A percentile compares a stretch with the other conserved stretches of the same genome.
Evolutionary conservation across 768 basidiomycete genomes (phyloP).

Genomic region (Megacollybia marginata): DNA sequence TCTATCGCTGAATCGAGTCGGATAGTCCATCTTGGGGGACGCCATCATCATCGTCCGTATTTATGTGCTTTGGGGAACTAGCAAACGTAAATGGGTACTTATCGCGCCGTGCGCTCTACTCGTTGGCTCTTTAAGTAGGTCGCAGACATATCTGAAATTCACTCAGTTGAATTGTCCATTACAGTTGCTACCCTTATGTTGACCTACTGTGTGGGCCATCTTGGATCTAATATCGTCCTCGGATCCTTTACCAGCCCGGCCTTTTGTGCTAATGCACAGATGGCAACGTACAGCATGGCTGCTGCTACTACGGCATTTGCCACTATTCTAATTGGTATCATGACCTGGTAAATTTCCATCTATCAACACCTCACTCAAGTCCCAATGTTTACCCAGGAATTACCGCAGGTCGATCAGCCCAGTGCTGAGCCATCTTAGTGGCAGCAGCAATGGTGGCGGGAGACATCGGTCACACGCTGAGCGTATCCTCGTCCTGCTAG

Average conservation of each 20-base stretch:
- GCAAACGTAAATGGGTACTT: slow-evolving; percentile 9
- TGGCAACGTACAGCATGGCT: slow-evolving; percentile 10
- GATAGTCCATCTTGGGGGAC: slow-evolving; percentile 14
- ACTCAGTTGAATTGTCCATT: background rate
- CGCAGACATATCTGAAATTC: background rate
- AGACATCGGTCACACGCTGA: background rate
- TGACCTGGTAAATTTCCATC: slow-evolving; percentile 8
- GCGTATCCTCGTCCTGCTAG: background rate
- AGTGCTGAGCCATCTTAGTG: too few species aligned
- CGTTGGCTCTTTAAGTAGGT: slow-evolving; percentile 10
- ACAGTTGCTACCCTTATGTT: slow-evolving; percentile 12
- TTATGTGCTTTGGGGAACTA: slow-evolving; percentile 8
- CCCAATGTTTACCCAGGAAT: background rate
- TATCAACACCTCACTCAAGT: background rate
- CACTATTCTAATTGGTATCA: slow-evolving; percentile 10
- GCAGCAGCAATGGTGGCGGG: background rate
- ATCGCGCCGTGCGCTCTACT: slow-evolving; percentile 8
- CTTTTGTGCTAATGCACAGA: slow-evolving; percentile 15
- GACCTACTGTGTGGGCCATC: slow-evolving; percentile 11
- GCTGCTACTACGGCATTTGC: slow-evolving; percentile 11
- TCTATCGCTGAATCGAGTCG: background rate
- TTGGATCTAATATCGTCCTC: slow-evolving; percentile 8
- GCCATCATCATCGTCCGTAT: slow-evolving; percentile 15
- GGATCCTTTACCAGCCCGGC: slow-evolving; percentile 9
- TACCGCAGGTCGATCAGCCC: background rate